Base-by-base conservation (phyloP, 371 early-diverging fungal species). In the Batrachochytrium dendrobatidis region DNA sequence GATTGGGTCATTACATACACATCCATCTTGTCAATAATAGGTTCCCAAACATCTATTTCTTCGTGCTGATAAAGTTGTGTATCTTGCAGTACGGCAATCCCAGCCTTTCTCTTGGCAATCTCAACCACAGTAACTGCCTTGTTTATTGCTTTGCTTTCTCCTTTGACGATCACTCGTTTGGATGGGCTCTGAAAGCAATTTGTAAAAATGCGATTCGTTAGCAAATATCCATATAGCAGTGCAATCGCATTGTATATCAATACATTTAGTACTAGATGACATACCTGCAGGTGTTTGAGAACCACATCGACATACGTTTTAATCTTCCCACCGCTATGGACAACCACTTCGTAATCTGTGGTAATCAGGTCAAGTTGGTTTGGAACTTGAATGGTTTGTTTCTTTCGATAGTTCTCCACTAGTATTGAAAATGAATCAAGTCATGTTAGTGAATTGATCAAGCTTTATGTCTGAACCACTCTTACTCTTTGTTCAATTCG, bases 61-160 rank as follows among this genome's bases (percentile, higher is more conserved):
- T 58, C 55, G 55, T 48, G 31, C 12, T 7, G 10, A n/a, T 8
- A 51, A 17, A 51, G 51, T 22, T 29, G 51, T 18, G 28, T 51
- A 32, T 28, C n/a, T 22, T 51, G 51, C 4, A 29, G 12, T 3
- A 18, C 15, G 26, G 33, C 5, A 15, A 15, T n/a, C 17, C 34
- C 48, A 43, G 4, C 73, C 12, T 73, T 63, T 48, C 86, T 71
- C 50, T 84, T 86, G 22, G 81, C 71, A 51, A 86, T 83, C 56
- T 86, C 86, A 10, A 77, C 80, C 2, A 86, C 81, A 0, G 84
- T 79, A 0, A 86, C 83, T 24, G 84, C 77, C 34, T 83, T 83
- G 58, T 80, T 80, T 49, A 86, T 72, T 26, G 71, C 63, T 31
- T 66, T 68, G 1, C 84, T 84, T 55, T 80, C 50, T 28, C 62